phyloP scores from a whole-genome alignment of 2,329 filamentous ascomycete species.

The Apiospora aurea region DNA sequence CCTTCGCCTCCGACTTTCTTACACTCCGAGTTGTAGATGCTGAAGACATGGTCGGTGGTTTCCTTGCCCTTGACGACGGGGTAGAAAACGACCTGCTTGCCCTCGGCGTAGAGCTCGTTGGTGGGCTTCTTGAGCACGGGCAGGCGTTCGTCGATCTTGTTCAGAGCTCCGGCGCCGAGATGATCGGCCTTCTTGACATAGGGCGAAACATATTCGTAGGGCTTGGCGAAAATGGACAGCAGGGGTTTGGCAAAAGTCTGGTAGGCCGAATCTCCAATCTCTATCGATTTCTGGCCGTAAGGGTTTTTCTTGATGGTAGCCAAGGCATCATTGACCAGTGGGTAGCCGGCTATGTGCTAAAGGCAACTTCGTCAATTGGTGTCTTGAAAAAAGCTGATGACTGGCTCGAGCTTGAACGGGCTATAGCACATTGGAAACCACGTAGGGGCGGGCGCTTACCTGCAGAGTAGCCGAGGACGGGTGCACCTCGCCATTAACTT shows the following conservation, averaged over 20 bases:
- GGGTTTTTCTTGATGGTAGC: constrained; percentile 81
- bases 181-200: constrained; percentile 85
- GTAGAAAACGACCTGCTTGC: constrained; percentile 66
- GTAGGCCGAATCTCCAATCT: constrained; percentile 78
- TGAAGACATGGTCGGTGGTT: constrained; percentile 67
- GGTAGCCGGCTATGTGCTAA: constrained; percentile 86
- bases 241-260: constrained; percentile 78
- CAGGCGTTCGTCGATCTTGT: constrained; percentile 72
- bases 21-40: constrained; percentile 63
- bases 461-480: constrained; percentile 43
- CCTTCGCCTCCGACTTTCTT: constrained; percentile 71
- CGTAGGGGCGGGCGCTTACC: constrained; percentile 34
- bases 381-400: not conserved
- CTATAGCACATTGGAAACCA: not conserved
- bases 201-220: constrained; percentile 82
- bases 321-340: constrained; percentile 81
- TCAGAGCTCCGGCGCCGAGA: constrained; percentile 75
- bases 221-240: constrained; percentile 78
- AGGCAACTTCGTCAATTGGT: constrained; percentile 20
- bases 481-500: constrained; percentile 44
- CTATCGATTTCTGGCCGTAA: constrained; percentile 82
- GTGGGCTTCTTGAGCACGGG: constrained; percentile 80
- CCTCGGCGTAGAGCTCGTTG: constrained; percentile 70
- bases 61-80: constrained; percentile 69
- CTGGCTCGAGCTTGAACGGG: not conserved